phyloP scores from a whole-genome alignment of 305 asterid genomes.

The Rubia balearica region DNA sequence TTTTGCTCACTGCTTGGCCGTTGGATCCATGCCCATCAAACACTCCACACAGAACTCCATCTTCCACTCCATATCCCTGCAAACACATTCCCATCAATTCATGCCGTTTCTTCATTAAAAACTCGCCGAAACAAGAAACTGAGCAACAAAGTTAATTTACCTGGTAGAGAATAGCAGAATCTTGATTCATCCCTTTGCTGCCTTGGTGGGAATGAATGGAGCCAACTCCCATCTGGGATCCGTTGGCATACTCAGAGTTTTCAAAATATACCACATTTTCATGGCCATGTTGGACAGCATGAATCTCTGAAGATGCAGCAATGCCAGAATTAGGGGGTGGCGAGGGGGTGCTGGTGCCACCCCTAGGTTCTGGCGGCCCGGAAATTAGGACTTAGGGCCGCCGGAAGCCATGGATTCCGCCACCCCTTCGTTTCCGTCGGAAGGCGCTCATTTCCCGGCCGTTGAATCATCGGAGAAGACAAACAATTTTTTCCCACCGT shows the following conservation, averaged over 20 bases:
- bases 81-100: background rate
- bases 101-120: background rate
- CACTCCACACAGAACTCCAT: constrained; percentile 53
- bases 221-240: constrained; percentile 27
- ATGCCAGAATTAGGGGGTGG: too few species aligned
- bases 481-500: too few species aligned
- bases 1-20: constrained; percentile 63
- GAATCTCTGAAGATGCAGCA: constrained; percentile 40
- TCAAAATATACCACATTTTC: constrained; percentile 39
- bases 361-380: too few species aligned
- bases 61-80: constrained; percentile 67
- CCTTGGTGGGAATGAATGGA: constrained; percentile 54
- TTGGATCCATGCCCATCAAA: constrained; percentile 86
- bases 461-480: too few species aligned
- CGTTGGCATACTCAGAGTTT: constrained; percentile 12
- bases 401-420: too few species aligned
- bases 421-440: too few species aligned
- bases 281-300: constrained; percentile 42
- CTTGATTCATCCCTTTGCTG: constrained; percentile 67
- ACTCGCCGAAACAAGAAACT: background rate
- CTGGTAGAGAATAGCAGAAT: constrained; percentile 62
- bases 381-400: too few species aligned
- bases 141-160: constrained; percentile 19
- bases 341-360: too few species aligned
- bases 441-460: too few species aligned